Base-by-base conservation (phyloP, 208 protist species). In the Leishmania braziliensis region DNA sequence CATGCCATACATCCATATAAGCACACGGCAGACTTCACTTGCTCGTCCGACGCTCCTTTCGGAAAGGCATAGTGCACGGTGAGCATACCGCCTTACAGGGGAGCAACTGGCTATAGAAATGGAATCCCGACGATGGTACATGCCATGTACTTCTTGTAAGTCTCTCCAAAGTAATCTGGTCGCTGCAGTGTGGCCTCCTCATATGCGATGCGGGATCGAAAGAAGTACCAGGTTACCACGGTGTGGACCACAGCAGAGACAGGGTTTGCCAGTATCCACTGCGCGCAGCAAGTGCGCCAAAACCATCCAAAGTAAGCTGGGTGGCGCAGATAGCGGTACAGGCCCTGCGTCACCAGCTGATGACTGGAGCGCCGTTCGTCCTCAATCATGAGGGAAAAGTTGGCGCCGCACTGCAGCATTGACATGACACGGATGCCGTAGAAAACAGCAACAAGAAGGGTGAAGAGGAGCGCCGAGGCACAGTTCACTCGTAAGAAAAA, bases 281-380 rank as follows among this genome's bases (percentile, higher is more conserved):
- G 98, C n/a, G 96, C 92, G 63, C 84, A 90, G 26, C 97, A 69
- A 4, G 92, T 95, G 58, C 93, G 97, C 92, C 96, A 98, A 82
- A 99, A 99, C 95, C 96, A 99, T 9, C 98, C 98, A 91, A 99
- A 99, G 89, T 99, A 99, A 10, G 95, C 86, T 16, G 98, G 98
- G 86, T 99, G 98, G 29, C 98, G 86, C 26, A 99, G 80, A 39
- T 93, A 88, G 4, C 65, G 12, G 80, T 99, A 99, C n/a, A 99
- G 88, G 12, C 98, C 98, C 60, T 71, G 63, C 5, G 92, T 89
- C 4, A 99, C 96, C 0, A 99, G 89, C n/a, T 82, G 75, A 82
- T 99, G 98, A 54, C 88, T 84, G 3, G 53, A 14, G 0, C 93
- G 88, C 53, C 89, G 84, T 58, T 90, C 66, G 12, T 73, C n/a